Conservation (phyloP, 192 early-diverging fungal genomes). For the Coemansia asiatica region DNA sequence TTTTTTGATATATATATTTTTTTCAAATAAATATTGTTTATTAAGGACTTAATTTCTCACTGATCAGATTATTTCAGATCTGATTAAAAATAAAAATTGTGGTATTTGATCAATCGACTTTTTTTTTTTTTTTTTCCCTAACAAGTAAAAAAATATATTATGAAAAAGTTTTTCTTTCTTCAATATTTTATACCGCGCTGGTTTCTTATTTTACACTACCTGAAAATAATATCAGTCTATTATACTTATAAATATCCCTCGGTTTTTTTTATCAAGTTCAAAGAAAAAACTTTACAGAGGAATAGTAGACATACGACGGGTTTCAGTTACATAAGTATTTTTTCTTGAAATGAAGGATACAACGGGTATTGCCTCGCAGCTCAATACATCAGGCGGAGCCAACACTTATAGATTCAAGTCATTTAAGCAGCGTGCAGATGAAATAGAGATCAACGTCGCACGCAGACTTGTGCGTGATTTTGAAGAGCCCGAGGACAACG, state of each 20-base stretch:
- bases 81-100: no score
- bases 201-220: no score
- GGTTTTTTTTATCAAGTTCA: no score
- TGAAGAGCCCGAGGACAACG: slow-evolving; percentile 60
- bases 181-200: no score
- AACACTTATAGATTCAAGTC: slow-evolving; percentile 51
- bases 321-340: no score
- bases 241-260: neutral
- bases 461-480: slow-evolving; percentile 62
- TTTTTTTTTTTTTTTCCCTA: neutral
- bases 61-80: no score
- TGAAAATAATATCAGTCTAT: no score
- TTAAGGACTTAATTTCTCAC: no score
- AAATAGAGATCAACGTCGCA: slow-evolving; percentile 81
- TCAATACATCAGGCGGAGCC: slow-evolving; percentile 45
- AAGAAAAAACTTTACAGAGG: no score
- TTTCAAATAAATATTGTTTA: slow-evolving; percentile 2
- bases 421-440: slow-evolving; percentile 61
- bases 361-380: slow-evolving; percentile 30
- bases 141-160: slow-evolving; percentile 12
- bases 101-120: no score
- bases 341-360: slow-evolving; percentile 45
- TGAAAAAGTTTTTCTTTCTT: neutral
- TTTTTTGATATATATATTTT: neutral
- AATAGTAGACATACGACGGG: no score